A percentile compares a stretch with the other conserved stretches of the same genome.
phyloP scores from a whole-genome alignment of 805 yeast species.

The Kluyveromyces wickerhamii region DNA sequence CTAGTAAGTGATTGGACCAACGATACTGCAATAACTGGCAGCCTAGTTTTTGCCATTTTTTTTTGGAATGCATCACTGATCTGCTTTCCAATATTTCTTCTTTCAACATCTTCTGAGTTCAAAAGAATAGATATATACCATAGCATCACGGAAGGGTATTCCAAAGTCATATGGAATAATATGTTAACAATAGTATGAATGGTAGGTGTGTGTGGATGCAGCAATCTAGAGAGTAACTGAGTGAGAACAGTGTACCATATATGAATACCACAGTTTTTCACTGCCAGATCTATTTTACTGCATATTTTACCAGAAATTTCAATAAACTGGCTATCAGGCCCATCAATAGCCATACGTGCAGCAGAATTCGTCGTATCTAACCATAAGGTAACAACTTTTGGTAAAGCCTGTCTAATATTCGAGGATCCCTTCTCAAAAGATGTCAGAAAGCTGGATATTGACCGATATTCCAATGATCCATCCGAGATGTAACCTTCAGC shows the following conservation, averaged over 20 bases:
- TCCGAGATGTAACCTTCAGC: slow-evolving; percentile 30
- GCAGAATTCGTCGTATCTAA: slow-evolving; percentile 52
- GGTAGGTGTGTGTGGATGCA: slow-evolving; percentile 52
- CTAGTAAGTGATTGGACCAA: slow-evolving; percentile 17
- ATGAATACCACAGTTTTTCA: slow-evolving; percentile 41
- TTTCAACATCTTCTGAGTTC: slow-evolving; percentile 45
- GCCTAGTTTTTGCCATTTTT: slow-evolving; percentile 8
- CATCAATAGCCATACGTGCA: slow-evolving; percentile 11
- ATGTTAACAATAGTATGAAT: slow-evolving; percentile 49
- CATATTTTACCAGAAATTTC: slow-evolving; percentile 34
- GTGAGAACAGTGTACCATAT: slow-evolving; percentile 81
- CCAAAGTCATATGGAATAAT: slow-evolving; percentile 45
- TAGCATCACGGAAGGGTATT: slow-evolving; percentile 76
- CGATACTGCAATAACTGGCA: slow-evolving; percentile 18
- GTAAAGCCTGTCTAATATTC: slow-evolving; percentile 74
- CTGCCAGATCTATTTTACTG: slow-evolving; percentile 38
- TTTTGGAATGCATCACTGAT: slow-evolving; percentile 32
- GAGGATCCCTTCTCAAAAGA: slow-evolving; percentile 38
- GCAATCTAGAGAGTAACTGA: slow-evolving; percentile 73
- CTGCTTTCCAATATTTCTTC: slow-evolving; percentile 39
- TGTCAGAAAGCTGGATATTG: slow-evolving; percentile 23
- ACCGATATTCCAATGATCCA: slow-evolving; percentile 24
- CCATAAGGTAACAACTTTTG: slow-evolving; percentile 89
- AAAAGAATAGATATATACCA: slow-evolving; percentile 63
- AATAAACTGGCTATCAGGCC: slow-evolving; percentile 23